Evolutionary conservation across 2,329 filamentous ascomycete genomes (phyloP), one percentile per base, ranked within the genome.

Genomic region (Aspergillus luchuensis): DNA sequence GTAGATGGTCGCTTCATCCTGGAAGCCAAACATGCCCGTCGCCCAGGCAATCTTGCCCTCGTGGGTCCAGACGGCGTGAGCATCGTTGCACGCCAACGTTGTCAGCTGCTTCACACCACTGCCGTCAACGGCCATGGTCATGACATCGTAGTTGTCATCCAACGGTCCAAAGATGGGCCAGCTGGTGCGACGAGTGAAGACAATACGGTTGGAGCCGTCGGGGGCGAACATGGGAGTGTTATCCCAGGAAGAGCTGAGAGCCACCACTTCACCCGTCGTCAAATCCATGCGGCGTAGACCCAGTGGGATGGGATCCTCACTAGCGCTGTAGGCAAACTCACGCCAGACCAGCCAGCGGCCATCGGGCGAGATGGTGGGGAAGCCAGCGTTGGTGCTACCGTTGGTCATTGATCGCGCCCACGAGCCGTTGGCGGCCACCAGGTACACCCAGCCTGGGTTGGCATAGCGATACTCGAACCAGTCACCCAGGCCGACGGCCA

Each of bases 11-110:
- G 72, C 70, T 69, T 81, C 79, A 39, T 78, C 74, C 38, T 76
- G 71, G 67, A 80, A 81, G 2, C 78, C 79, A 56, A 75, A 81
- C 75, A 77, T 76, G 7, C 78, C 78, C 7, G 70, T 78, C 8
- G 66, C 73, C 41, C 72, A 82, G 62, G 78, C 60, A 38, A 81
- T 80, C 4, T 71, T 70, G 8, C 77, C 76, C 66, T 81, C 78
- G 2, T 71, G 67, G 0, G 74, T 72, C 78, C 79, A 81, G 1
- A 80, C 76, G 2, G 79, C 78, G 65, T 81, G 79, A 0, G 79
- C 78, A 54, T 81, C 78, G 49, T 81, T 80, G 7, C 73, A 75
- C 5, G 67, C 68, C 51, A 71, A 74, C 3, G 63, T 69, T 0
- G 76, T 79, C 11, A 79, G 60, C 10, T 68, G 55, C 11, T 59